Evolutionary conservation across 139 green algal species (phyloP), one percentile per base, ranked within the genome.

Genomic region (Chlorella sp.): DNA sequence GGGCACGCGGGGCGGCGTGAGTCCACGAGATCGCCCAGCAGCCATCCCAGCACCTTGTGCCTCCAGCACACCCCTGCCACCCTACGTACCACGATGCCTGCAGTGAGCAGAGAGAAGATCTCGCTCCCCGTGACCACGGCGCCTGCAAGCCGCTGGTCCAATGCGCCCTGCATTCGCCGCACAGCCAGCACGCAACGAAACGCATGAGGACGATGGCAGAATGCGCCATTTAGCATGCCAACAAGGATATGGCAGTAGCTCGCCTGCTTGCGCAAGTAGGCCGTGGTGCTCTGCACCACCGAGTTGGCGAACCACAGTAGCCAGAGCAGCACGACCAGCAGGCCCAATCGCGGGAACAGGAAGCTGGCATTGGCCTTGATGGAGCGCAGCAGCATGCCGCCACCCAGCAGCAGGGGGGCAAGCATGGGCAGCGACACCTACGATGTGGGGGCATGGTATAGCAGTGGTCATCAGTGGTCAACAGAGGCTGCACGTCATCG

Each of bases 371-470:
- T 95, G 58, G 79, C 67, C 40, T 41, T 5, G 71, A 95, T 90
- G 77, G 41, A 79, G 59, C 91, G 87, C 70, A 95, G 75, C 71
- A 94, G 83, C 74, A 95, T 94, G 82, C 91, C 90, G 4, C 84
- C 89, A 43, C 91, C 91, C 77, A 95, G 82, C 74, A 95, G 82
- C 79, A 95, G 74, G 38, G 91, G 91, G 21, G 91, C 89, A 67
- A 95, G 78, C 85, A 95, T 93, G n/a, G 91, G 91, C 58, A 95
- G 83, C 36, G 82, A 90, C 31, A 95, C 80, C 72, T n/a, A n/a
- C n/a, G n/a, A n/a, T n/a, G n/a, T n/a, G n/a, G n/a, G n/a, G n/a
- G n/a, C n/a, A n/a, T n/a, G n/a, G n/a, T n/a, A n/a, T n/a, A n/a
- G n/a, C n/a, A n/a, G n/a, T n/a, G n/a, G n/a, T n/a, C n/a, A n/a